phyloP scores from a whole-genome alignment of 1,284 basidiomycete species.

The Cutaneotrichosporon arboriforme region DNA sequence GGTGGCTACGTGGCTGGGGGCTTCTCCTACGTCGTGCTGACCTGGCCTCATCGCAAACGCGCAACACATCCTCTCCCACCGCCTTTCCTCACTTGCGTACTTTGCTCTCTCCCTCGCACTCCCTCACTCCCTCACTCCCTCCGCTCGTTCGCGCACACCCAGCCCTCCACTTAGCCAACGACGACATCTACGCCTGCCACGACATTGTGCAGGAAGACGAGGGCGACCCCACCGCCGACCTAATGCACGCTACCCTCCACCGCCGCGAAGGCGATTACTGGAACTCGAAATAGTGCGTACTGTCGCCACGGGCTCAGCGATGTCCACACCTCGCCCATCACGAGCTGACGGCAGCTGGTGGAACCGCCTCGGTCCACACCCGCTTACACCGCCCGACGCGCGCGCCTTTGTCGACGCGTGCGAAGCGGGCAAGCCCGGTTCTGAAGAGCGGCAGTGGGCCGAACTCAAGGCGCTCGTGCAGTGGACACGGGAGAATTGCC shows the following conservation, averaged over 20 bases:
- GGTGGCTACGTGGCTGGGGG: no score
- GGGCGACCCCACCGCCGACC: conserved; percentile 38
- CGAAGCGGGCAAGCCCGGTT: conserved; percentile 20
- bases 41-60: no score
- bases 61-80: no score
- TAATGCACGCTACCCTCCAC: conserved; percentile 46
- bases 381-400: conserved; percentile 23
- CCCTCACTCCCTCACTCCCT: neutral
- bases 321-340: neutral
- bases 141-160: neutral
- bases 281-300: conserved; percentile 47
- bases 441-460: conserved; percentile 39
- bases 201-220: conserved; percentile 39
- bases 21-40: no score
- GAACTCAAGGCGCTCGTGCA: conserved; percentile 38
- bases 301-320: neutral
- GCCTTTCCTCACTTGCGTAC: no score
- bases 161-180: conserved; percentile 46
- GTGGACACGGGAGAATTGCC: conserved; percentile 36
- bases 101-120: no score
- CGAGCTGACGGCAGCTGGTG: conserved; percentile 33
- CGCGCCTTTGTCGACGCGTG: conserved; percentile 44
- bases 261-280: conserved; percentile 46
- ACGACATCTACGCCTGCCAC: conserved; percentile 44
- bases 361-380: conserved; percentile 31